Base-by-base conservation (phyloP, 2,329 filamentous ascomycete genomes). In the Pseudonectria foliicola region DNA sequence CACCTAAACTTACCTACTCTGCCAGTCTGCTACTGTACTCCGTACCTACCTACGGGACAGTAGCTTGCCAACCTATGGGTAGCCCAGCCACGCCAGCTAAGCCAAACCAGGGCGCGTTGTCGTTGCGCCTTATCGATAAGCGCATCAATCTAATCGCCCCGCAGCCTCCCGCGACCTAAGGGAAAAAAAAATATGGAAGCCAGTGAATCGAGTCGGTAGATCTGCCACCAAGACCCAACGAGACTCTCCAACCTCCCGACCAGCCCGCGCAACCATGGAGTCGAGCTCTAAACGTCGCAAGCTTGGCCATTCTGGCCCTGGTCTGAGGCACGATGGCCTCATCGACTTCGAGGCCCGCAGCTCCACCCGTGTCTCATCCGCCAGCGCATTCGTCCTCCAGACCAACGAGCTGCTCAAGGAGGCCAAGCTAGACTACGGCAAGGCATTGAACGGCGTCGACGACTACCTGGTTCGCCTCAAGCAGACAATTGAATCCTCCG, bases 351-450 rank as follows among this genome's bases (percentile, higher is more conserved):
- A 67, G 42, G 56, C 60, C 31, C 57, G 54, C 24, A 60, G 52
- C 37, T 52, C 66, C 4, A 55, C 64, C 25, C 58, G 59, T 13
- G 51, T 69, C 29, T 62, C 66, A 23, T 63, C 68, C 7, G 64
- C 71, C 12, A 74, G 70, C 53, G 68, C 72, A 24, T 78, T 79
- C 44, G 63, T 75, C 31, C 55, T 80, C 32, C 71, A 79, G 56
- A 73, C 75, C 3, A 71, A 77, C 29, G 75, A 80, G 54, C 61
- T 80, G 13, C 53, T 80, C 39, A 68, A 67, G 38, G 70, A 77
- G 42, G 65, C 70, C 38, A 68, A 64, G 36, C 52, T 76, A 14
- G 68, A 77, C 51, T 73, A 77, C 48, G 52, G 49, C 24, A 67
- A 65, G 40, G 53, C 64, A 11, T 63, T 78, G 34, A 56, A 64